A percentile compares a stretch with the other conserved stretches of the same genome.
Conservation (phyloP, 192 early-diverging fungal species). For the Entomortierella beljakovae region DNA sequence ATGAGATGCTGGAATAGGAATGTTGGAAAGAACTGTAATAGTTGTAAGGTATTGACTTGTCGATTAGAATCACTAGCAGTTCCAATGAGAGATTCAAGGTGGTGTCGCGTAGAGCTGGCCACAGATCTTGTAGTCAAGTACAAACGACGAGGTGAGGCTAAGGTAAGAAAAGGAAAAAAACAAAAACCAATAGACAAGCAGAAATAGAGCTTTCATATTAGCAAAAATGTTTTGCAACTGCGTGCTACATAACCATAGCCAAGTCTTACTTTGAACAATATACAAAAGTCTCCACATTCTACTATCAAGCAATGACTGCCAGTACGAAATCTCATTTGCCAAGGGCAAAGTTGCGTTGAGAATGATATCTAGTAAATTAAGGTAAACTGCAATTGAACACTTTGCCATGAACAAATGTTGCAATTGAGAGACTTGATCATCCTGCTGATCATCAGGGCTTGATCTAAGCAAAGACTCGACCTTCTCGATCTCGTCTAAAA, state of each 20-base stretch:
- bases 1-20: constrained; percentile 43
- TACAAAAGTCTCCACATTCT: constrained; percentile 54
- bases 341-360: constrained; percentile 70
- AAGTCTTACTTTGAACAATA: constrained; percentile 60
- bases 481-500: constrained; percentile 28
- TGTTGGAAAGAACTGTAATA: constrained; percentile 44
- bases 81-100: constrained; percentile 37
- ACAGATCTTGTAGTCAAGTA: constrained; percentile 23
- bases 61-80: constrained; percentile 9
- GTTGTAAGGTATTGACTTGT: constrained; percentile 8
- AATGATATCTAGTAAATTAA: constrained; percentile 64
- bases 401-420: constrained; percentile 65
- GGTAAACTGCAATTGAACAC: constrained; percentile 66
- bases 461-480: constrained; percentile 2
- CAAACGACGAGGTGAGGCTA: constrained; percentile 37
- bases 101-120: constrained; percentile 14
- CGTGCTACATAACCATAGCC: constrained; percentile 7
- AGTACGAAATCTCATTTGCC: constrained; percentile 73
- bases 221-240: too few species aligned
- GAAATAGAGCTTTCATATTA: too few species aligned
- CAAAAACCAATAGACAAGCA: too few species aligned
- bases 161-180: constrained; percentile 1
- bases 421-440: constrained; percentile 12
- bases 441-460: background rate
- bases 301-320: constrained; percentile 66